A percentile compares a stretch with the other conserved stretches of the same genome.
These are phyloP conservation scores for Simmondsia chinensis DNA, from an alignment of 148 eudicot genomes.

Conservation along the genomic window DNA sequence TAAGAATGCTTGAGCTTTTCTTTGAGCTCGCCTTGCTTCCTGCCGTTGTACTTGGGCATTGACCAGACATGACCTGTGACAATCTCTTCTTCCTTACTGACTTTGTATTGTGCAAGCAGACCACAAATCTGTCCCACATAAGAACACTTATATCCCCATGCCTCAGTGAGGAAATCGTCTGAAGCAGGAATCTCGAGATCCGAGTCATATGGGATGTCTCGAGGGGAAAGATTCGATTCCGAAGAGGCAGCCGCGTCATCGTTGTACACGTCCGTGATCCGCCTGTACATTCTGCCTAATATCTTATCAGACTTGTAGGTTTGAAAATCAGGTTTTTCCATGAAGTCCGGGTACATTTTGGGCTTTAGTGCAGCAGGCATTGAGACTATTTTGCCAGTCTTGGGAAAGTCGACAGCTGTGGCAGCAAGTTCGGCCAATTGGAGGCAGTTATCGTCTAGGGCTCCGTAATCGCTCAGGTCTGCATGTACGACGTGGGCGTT, in stretches of 20 bases:
- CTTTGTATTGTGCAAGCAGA: constrained; percentile 75
- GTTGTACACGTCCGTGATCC: constrained; percentile 37
- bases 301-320: constrained; percentile 60
- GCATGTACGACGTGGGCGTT: constrained; percentile 96
- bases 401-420: constrained; percentile 88
- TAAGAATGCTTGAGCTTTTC: constrained; percentile 85
- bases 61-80: constrained; percentile 95
- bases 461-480: constrained; percentile 53
- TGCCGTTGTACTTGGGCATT: constrained; percentile 57
- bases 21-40: constrained; percentile 71
- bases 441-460: constrained; percentile 63
- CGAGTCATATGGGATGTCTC: constrained; percentile 37
- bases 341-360: constrained; percentile 88
- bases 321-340: constrained; percentile 68
- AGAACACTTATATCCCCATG: constrained; percentile 70
- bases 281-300: constrained; percentile 60
- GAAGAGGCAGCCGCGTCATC: constrained; percentile 19
- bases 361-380: constrained; percentile 76
- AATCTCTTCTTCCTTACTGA: constrained; percentile 73
- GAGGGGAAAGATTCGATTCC: constrained; percentile 13
- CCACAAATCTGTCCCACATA: constrained; percentile 63
- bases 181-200: constrained; percentile 62
- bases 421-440: constrained; percentile 84
- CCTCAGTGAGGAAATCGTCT: constrained; percentile 32
- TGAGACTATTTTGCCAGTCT: constrained; percentile 58